A percentile compares a stretch with the other conserved stretches of the same genome.
These are phyloP conservation scores for Leishmania tropica DNA, from an alignment of 208 protist species.

Conservation along the genomic window DNA sequence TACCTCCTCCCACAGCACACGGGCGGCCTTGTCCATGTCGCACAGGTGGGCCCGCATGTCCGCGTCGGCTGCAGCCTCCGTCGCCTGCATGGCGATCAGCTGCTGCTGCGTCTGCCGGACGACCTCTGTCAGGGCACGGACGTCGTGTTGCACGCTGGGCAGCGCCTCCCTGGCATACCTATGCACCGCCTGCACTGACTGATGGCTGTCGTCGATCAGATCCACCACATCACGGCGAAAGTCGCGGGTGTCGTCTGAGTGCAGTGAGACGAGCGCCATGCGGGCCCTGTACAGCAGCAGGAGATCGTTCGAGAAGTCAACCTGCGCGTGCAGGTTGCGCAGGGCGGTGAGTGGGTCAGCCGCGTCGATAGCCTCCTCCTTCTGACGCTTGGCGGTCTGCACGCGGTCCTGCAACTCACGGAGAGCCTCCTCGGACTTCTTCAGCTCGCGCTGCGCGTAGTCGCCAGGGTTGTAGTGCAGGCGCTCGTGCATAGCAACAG, in stretches of 20 bases:
- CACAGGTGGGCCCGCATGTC: constrained; percentile 29
- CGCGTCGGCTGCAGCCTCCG: constrained; percentile 41
- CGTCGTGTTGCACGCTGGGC: constrained; percentile 59
- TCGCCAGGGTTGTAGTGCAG: constrained; percentile 72
- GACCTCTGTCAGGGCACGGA: constrained; percentile 34
- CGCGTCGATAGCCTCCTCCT: constrained; percentile 69
- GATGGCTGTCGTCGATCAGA: constrained; percentile 62
- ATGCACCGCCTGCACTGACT: constrained; percentile 39
- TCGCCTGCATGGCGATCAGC: constrained; percentile 39
- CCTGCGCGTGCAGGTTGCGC: constrained; percentile 66
- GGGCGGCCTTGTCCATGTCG: constrained; percentile 49
- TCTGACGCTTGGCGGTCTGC: constrained; percentile 47
- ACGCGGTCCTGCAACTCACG: constrained; percentile 63
- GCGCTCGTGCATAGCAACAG: constrained; percentile 73
- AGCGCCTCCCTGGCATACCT: constrained; percentile 39
- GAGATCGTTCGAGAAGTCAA: constrained; percentile 85
- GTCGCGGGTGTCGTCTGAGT: constrained; percentile 63
- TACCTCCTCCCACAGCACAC: constrained; percentile 53
- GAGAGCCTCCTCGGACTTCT: constrained; percentile 63
- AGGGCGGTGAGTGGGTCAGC: constrained; percentile 59
- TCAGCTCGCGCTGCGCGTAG: constrained; percentile 64
- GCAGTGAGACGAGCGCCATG: constrained; percentile 61
- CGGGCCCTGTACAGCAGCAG: constrained; percentile 84
- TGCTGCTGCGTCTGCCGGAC: constrained; percentile 27
- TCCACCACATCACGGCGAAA: constrained; percentile 46